These are phyloP conservation scores for Thraustochytrium sp. DNA, from an alignment of 352 stramenopile species.

Conservation along the genomic window DNA sequence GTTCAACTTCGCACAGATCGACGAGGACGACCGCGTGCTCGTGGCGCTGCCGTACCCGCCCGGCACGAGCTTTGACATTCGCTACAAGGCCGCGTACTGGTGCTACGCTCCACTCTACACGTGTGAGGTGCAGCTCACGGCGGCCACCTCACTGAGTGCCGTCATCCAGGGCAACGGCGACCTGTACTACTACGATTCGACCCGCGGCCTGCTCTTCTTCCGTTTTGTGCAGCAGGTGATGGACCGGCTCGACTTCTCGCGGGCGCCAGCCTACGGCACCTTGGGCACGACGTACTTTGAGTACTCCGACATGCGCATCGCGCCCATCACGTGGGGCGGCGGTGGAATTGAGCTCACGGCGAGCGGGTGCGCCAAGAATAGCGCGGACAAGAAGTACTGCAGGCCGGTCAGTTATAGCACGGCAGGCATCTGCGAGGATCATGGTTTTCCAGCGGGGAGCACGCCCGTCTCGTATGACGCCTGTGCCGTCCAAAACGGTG, in stretches of 20 bases:
- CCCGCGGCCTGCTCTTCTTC: not conserved
- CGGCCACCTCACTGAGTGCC: not conserved
- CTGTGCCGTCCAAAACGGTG: too few species aligned
- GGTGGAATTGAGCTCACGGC: not conserved
- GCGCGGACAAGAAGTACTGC: not conserved
- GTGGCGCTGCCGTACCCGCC: too few species aligned
- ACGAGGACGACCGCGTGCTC: too few species aligned
- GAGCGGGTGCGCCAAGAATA: not conserved
- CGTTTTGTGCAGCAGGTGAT: not conserved
- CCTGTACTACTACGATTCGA: not conserved
- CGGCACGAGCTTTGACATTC: too few species aligned
- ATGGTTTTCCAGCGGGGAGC: too few species aligned
- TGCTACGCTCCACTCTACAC: not conserved
- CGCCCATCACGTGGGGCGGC: not conserved
- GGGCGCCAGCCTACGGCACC: not conserved
- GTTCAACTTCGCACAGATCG: too few species aligned
- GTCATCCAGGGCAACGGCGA: too few species aligned
- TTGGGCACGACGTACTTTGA: not conserved
- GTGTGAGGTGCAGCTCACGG: not conserved
- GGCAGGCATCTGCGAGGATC: too few species aligned
- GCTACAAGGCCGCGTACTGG: not conserved
- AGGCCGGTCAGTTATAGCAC: not conserved
- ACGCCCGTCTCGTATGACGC: too few species aligned
- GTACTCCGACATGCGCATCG: not conserved
- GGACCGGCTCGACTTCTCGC: not conserved